Conservation (phyloP, 495 filamentous ascomycete genomes). For the Glonium stellatum region DNA sequence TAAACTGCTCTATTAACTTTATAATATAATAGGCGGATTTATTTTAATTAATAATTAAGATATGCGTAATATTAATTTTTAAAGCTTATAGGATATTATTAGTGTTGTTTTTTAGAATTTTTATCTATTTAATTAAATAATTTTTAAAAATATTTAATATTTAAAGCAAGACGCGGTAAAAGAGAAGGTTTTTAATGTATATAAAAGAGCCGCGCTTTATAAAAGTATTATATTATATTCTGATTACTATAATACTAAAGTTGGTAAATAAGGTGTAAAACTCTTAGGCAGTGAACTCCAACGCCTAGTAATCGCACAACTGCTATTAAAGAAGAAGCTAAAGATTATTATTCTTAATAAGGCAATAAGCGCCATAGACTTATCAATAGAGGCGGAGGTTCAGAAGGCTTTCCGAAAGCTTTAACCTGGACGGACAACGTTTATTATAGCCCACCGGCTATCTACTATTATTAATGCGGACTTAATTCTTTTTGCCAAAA, state of each 20-base stretch:
- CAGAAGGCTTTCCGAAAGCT: background rate
- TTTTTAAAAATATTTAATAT: background rate
- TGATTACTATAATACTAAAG: background rate
- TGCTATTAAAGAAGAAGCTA: background rate
- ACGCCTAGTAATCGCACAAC: background rate
- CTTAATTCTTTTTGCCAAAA: background rate
- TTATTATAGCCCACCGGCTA: conserved; percentile 2
- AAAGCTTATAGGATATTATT: background rate
- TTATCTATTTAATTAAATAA: background rate
- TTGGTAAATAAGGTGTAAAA: background rate
- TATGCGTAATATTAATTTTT: background rate
- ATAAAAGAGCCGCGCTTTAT: background rate
- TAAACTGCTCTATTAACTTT: background rate
- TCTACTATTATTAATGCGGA: background rate
- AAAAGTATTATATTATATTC: background rate
- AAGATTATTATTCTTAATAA: background rate
- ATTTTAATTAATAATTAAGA: background rate
- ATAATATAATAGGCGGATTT: background rate
- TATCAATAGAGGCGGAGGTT: background rate
- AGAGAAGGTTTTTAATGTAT: background rate
- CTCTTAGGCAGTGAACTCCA: background rate
- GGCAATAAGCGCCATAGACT: background rate
- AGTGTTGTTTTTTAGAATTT: background rate
- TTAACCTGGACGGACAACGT: background rate
- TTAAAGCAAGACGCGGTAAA: background rate